Percentiles rank a stretch among this genome's conserved stretches.
Conservation (phyloP, 495 filamentous ascomycete species). For the Neurospora sublineolata region DNA sequence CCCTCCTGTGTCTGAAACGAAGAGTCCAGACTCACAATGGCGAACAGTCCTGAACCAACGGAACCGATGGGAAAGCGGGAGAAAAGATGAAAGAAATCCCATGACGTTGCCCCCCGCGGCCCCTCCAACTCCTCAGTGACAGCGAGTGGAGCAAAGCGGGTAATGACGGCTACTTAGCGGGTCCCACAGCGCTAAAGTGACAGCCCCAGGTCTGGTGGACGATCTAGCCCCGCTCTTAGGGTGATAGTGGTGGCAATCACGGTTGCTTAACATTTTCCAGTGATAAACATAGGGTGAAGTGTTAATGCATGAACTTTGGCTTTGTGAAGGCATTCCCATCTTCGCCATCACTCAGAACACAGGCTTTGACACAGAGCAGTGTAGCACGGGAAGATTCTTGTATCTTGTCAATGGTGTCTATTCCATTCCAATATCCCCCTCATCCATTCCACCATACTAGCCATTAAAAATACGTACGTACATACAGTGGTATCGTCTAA, state of each 20-base stretch:
- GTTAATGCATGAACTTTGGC: background rate
- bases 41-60: background rate
- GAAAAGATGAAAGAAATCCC: background rate
- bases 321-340: background rate
- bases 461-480: background rate
- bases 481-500: background rate
- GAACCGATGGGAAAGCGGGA: background rate
- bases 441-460: background rate
- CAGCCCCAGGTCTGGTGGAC: background rate
- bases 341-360: background rate
- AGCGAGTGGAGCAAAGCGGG: background rate
- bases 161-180: background rate
- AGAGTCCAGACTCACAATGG: background rate
- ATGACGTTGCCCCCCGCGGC: background rate
- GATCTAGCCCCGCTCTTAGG: background rate
- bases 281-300: fast-evolving
- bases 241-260: background rate
- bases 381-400: background rate
- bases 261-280: background rate
- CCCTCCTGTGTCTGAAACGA: background rate
- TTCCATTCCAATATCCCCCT: background rate
- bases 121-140: background rate
- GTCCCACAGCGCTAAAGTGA: background rate
- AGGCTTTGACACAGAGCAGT: background rate
- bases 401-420: background rate